phyloP scores from a whole-genome alignment of 352 stramenopile genomes.

The Blastocystis sp. region DNA sequence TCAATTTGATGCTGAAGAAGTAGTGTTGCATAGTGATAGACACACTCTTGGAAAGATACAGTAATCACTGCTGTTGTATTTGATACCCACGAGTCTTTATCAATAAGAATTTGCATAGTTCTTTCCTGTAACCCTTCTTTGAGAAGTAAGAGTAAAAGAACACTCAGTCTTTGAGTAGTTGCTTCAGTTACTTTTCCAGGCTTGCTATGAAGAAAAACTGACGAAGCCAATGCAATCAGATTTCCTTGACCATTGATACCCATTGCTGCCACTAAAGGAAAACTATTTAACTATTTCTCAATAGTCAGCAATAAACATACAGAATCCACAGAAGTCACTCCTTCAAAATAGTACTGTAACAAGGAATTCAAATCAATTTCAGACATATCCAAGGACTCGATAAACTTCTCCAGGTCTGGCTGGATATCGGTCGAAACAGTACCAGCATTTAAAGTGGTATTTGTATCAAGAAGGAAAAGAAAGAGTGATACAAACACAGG shows the following conservation, averaged over 20 bases:
- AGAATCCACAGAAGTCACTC: neutral
- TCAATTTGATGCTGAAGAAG: neutral
- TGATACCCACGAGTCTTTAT: neutral
- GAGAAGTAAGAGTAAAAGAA: neutral
- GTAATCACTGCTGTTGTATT: neutral
- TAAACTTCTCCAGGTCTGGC: neutral
- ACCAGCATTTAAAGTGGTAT: neutral
- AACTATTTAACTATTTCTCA: neutral
- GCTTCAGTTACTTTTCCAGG: neutral
- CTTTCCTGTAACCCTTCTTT: neutral
- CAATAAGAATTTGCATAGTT: neutral
- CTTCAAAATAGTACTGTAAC: neutral
- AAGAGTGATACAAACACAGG: neutral
- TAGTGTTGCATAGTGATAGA: conserved; percentile 8
- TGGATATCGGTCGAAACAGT: neutral
- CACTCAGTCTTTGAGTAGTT: neutral
- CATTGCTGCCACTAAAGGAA: neutral
- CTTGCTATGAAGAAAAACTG: neutral
- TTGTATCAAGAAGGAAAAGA: neutral
- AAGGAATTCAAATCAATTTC: neutral
- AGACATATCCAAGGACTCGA: neutral
- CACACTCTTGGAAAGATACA: neutral
- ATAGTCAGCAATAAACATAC: neutral
- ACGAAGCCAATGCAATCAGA: neutral
- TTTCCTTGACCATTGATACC: conserved; percentile 16